Conservation (phyloP, 495 filamentous ascomycete genomes). For the Aspergillus steynii region DNA sequence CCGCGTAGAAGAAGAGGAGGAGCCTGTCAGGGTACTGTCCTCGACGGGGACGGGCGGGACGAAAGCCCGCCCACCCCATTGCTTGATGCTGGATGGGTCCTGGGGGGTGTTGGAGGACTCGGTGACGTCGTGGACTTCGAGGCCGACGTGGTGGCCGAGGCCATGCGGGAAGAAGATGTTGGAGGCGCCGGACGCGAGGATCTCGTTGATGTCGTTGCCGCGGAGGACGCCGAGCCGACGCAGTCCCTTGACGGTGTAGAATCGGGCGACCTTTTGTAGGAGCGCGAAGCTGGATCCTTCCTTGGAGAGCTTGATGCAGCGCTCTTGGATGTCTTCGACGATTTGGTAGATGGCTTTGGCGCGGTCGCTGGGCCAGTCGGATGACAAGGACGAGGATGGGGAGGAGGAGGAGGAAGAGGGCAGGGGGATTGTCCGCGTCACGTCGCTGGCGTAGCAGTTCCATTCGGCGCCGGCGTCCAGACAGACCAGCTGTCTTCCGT, state of each 20-base stretch:
- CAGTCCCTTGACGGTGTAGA: conserved; percentile 70
- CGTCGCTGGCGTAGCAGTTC: conserved; percentile 84
- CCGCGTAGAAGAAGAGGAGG: conserved; percentile 13
- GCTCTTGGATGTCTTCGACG: conserved; percentile 80
- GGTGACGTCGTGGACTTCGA: conserved; percentile 86
- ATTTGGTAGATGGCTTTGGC: conserved; percentile 68
- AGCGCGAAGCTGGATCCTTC: conserved; percentile 66
- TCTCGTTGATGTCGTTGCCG: conserved; percentile 58
- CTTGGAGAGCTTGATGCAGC: conserved; percentile 66
- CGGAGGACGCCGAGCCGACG: conserved; percentile 66
- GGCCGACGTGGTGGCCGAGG: conserved; percentile 82
- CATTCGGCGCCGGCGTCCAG: conserved; percentile 87
- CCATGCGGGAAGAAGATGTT: conserved; percentile 91
- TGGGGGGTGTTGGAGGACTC: conserved; percentile 43
- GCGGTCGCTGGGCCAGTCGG: conserved; percentile 61
- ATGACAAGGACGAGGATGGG: conserved; percentile 4
- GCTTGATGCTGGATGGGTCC: conserved; percentile 1
- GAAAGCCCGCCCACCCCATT: conserved; percentile 17
- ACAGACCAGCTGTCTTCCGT: conserved; percentile 67
- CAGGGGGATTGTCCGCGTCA: conserved; percentile 85
- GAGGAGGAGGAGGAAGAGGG: conserved; percentile 56
- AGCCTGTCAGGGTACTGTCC: conserved; percentile 16
- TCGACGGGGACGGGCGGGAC: conserved; percentile 13
- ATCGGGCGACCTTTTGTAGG: conserved; percentile 69
- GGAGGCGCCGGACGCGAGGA: conserved; percentile 65